A percentile compares a stretch with the other conserved stretches of the same genome.
These are phyloP conservation scores for Pythium diclinum DNA, from an alignment of 352 stramenopile genomes.

Conservation along the genomic window DNA sequence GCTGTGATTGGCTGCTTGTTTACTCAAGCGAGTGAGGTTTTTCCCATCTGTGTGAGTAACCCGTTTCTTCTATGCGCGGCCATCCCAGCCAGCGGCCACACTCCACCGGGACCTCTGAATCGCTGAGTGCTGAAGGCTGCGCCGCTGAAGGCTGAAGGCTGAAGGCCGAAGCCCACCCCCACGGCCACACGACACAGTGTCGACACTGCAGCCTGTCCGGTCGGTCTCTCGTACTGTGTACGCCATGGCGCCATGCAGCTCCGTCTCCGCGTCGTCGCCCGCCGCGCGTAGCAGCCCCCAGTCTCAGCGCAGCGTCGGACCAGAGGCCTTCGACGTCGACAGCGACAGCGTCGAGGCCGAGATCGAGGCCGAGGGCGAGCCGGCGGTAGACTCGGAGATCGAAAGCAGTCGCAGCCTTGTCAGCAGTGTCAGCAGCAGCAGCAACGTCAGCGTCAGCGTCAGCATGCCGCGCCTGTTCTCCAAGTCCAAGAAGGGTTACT, in stretches of 20 bases:
- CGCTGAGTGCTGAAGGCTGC: too few relatives aligned
- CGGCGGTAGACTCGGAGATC: background rate
- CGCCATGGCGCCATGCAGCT: constrained; percentile 9
- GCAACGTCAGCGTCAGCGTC: background rate
- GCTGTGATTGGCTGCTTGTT: background rate
- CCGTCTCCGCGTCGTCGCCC: constrained; percentile 5
- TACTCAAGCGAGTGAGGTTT: constrained; percentile 6
- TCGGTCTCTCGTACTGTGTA: background rate
- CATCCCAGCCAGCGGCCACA: background rate
- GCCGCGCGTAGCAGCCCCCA: background rate
- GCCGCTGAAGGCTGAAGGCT: too few relatives aligned
- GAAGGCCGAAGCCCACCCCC: background rate
- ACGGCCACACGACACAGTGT: constrained; percentile 9
- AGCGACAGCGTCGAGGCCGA: background rate
- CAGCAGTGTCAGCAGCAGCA: background rate
- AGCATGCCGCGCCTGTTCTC: constrained; percentile 3
- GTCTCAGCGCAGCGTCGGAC: too few relatives aligned
- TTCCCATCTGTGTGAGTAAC: constrained; percentile 12
- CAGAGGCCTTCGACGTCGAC: background rate
- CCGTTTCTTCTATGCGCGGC: constrained; percentile 12
- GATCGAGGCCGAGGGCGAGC: constrained; percentile 9
- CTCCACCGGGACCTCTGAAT: background rate
- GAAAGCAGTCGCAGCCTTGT: background rate
- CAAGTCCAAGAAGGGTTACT: constrained; percentile 1
- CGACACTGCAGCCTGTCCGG: background rate